Evolutionary conservation across 306 rosid genomes (phyloP), one percentile per base, ranked within the genome.

Genomic region (Ziziphus jujuba): DNA sequence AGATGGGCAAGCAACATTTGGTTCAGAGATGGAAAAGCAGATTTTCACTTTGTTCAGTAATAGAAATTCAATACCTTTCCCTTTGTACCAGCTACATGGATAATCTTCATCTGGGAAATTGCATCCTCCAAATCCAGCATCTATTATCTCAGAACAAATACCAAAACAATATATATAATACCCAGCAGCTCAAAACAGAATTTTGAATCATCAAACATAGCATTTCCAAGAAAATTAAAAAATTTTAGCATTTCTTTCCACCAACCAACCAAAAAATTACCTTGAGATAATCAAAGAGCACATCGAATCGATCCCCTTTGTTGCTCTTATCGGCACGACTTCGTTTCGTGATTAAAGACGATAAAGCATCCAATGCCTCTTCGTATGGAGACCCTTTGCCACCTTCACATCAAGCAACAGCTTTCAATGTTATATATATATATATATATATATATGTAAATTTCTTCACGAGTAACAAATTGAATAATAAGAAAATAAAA

Each of bases 1-100:
- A 28, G 33, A 28, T 4, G 33, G 33, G 3, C 4, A 28, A 28
- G 33, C 33, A 28, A 28, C 33, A 28, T 28, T 28, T 28, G 33
- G 33, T 28, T 28, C 16, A 16, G 24, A 56, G 16, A 47, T 2
- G 13, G 16, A 1, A 36, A 35, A 58, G 5, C 15, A 23, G 17
- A 36, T 69, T n/a, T 16, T 19, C 55, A 50, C 17, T 50, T 6
- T 5, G 24, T 20, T 16, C 11, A 19, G 8, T 31, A 16, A 50
- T 19, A 50, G 47, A 38, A 33, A 52, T 49, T 40, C 45, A 44
- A 56, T 84, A 93, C 98, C 98, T 93, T 93, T 60, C 98, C 97
- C 80, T 93, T 93, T 72, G 97, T 93, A 20, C 98, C 98, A 77
- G 98, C 98, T 48, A 90, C 96, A 72, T 93, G 98, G 67, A 93